Percentiles rank a stretch among this genome's conserved stretches.
Conservation (phyloP, 1,139 yeast genomes). For the Blastobotrys elegans region DNA sequence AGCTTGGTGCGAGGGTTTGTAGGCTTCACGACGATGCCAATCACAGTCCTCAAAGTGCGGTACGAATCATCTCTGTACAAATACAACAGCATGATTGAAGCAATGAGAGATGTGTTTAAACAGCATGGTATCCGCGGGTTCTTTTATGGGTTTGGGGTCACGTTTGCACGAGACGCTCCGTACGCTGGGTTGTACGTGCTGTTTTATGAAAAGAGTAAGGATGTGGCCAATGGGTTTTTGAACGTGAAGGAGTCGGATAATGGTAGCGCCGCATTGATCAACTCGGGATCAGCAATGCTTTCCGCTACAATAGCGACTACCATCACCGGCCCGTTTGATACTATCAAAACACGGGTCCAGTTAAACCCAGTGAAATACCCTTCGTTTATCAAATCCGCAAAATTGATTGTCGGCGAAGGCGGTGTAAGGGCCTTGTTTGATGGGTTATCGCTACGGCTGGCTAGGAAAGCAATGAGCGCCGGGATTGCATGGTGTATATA, state of each 20-base stretch:
- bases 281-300: slow-evolving; percentile 23
- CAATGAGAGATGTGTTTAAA: slow-evolving; percentile 52
- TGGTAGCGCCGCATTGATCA: slow-evolving; percentile 16
- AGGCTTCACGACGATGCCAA: slow-evolving; percentile 92
- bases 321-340: slow-evolving; percentile 91
- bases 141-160: slow-evolving; percentile 82
- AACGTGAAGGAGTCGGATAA: background rate
- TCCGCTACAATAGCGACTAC: slow-evolving; percentile 68
- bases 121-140: slow-evolving; percentile 59
- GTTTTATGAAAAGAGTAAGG: slow-evolving; percentile 72
- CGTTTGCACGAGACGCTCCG: slow-evolving; percentile 89
- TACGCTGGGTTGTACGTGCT: slow-evolving; percentile 90
- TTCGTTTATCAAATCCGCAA: slow-evolving; percentile 38
- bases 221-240: slow-evolving; percentile 31
- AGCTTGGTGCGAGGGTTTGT: slow-evolving; percentile 74
- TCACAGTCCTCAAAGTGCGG: slow-evolving; percentile 89
- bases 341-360: slow-evolving; percentile 89
- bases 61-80: slow-evolving; percentile 68
- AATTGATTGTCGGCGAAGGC: slow-evolving; percentile 48
- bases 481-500: slow-evolving; percentile 97
- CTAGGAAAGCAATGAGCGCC: slow-evolving; percentile 84
- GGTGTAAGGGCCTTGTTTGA: slow-evolving; percentile 63
- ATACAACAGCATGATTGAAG: slow-evolving; percentile 62
- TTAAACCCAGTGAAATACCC: slow-evolving; percentile 47
- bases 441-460: slow-evolving; percentile 74